Evolutionary conservation across 495 filamentous ascomycete species (phyloP).

Genomic region (Xylaria acuta): DNA sequence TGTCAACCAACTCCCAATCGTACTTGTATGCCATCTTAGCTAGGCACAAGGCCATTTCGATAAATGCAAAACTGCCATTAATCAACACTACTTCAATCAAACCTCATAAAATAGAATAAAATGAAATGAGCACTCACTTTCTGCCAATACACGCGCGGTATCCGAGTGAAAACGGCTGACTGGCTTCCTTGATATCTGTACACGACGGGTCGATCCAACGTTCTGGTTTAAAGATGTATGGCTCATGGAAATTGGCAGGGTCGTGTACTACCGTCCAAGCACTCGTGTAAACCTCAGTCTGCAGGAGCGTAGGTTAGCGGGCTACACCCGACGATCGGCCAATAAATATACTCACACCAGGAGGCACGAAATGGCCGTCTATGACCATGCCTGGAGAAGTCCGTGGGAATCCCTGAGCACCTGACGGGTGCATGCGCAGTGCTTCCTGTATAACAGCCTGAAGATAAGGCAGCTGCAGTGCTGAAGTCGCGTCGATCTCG

Average conservation of each 20-base stretch:
- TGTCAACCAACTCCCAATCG: constrained; percentile 45
- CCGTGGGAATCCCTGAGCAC: constrained; percentile 37
- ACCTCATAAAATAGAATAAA: too few relatives aligned
- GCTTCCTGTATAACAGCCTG: constrained; percentile 53
- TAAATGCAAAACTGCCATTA: constrained; percentile 43
- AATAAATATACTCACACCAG: constrained; percentile 37
- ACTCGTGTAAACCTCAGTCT: constrained; percentile 43
- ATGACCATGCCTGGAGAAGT: constrained; percentile 40
- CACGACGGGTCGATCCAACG: constrained; percentile 43
- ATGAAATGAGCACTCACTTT: constrained; percentile 25
- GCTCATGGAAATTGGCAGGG: constrained; percentile 39
- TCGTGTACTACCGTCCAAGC: constrained; percentile 44
- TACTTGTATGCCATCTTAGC: constrained; percentile 44
- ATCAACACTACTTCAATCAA: too few relatives aligned
- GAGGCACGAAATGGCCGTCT: constrained; percentile 40
- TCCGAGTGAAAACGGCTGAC: constrained; percentile 38
- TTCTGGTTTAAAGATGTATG: constrained; percentile 41
- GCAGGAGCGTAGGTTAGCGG: too few relatives aligned
- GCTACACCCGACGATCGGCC: too few relatives aligned
- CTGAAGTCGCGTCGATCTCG: constrained; percentile 41
- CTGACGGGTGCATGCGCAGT: constrained; percentile 45
- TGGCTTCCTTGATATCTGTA: constrained; percentile 44
- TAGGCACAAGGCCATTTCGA: constrained; percentile 42
- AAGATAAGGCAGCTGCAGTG: constrained; percentile 44
- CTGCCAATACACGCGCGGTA: constrained; percentile 40